Evolutionary conservation across 768 basidiomycete species (phyloP).

Genomic region (Rhodotorula paludigena): DNA sequence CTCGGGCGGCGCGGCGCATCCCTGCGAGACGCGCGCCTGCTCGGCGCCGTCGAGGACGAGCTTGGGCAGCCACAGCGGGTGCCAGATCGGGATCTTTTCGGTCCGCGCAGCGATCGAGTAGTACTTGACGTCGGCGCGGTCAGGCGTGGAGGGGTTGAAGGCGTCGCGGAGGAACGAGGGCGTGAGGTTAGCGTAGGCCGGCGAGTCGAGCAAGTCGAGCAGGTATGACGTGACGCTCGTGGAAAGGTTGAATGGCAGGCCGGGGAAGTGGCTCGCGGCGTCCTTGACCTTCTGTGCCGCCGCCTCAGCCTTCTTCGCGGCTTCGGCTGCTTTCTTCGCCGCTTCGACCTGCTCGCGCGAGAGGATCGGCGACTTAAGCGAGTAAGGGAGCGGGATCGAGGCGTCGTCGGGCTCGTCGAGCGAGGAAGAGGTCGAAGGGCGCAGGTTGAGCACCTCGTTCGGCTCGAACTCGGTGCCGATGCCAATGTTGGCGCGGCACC

Average conservation of each 20-base stretch:
- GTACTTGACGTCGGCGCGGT: constrained; percentile 78
- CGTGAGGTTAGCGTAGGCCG: constrained; percentile 91
- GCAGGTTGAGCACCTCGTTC: constrained; percentile 32
- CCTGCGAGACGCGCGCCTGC: constrained; percentile 53
- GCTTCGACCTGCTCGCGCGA: constrained; percentile 41
- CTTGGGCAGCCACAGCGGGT: constrained; percentile 96
- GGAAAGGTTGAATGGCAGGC: constrained; percentile 59
- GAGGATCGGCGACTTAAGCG: constrained; percentile 51
- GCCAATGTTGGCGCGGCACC: constrained; percentile 87
- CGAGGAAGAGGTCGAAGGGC: constrained; percentile 15
- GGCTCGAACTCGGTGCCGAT: constrained; percentile 57
- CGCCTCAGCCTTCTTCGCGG: constrained; percentile 22
- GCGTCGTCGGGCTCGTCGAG: constrained; percentile 35
- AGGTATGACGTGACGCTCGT: constrained; percentile 81
- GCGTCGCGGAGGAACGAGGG: constrained; percentile 67
- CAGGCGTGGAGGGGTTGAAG: constrained; percentile 77
- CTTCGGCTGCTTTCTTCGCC: constrained; percentile 33
- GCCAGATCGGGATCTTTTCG: constrained; percentile 58
- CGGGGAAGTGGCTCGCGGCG: neutral
- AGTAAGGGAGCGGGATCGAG: constrained; percentile 47
- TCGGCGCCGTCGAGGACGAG: constrained; percentile 84
- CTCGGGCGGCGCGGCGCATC: constrained; percentile 40
- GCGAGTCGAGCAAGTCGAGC: constrained; percentile 84
- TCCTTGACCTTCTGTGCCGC: constrained; percentile 1
- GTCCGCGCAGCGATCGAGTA: constrained; percentile 77